phyloP scores from a whole-genome alignment of 2,329 filamentous ascomycete species.

The Arachnomyces sp. region DNA sequence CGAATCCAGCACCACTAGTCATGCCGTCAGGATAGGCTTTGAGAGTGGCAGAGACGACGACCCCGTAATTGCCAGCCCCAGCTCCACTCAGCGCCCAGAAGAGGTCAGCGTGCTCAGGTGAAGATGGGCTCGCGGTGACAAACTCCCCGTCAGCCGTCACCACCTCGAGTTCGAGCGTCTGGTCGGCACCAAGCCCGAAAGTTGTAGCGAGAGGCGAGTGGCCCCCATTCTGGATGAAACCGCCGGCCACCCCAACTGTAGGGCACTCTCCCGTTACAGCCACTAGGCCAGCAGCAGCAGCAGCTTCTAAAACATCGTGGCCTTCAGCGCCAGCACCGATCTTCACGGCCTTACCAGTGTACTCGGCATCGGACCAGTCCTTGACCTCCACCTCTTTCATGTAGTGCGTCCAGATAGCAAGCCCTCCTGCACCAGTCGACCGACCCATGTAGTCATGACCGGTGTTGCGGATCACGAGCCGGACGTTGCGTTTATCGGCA shows the following conservation, averaged over 20 bases:
- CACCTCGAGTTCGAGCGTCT: constrained; percentile 50
- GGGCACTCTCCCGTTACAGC: constrained; percentile 50
- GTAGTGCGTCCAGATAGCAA: constrained; percentile 23
- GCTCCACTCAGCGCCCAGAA: constrained; percentile 59
- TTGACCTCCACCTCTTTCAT: constrained; percentile 23
- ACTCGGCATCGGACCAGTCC: constrained; percentile 20
- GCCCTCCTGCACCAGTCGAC: constrained; percentile 1
- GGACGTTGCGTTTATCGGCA: constrained; percentile 42
- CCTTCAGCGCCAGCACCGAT: constrained; percentile 1
- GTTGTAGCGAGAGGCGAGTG: constrained; percentile 42
- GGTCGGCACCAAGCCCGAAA: constrained; percentile 55
- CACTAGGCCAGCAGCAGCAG: constrained; percentile 39
- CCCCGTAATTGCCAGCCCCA: constrained; percentile 52
- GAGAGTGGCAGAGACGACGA: constrained; percentile 50
- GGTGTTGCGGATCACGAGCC: constrained; percentile 15
- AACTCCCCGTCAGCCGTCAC: constrained; percentile 47
- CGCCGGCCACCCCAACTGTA: constrained; percentile 52
- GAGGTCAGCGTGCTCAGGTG: constrained; percentile 49
- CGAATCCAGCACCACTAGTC: constrained; percentile 39
- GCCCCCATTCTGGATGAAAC: constrained; percentile 55
- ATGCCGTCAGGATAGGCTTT: constrained; percentile 41
- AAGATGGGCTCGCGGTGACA: constrained; percentile 39
- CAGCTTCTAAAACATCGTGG: constrained; percentile 27
- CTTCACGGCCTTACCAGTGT: not conserved
- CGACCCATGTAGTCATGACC: constrained; percentile 2